Percentiles rank a stretch among this genome's conserved stretches.
phyloP scores from a whole-genome alignment of 352 stramenopile species.

The Globisporangium barbulae region DNA sequence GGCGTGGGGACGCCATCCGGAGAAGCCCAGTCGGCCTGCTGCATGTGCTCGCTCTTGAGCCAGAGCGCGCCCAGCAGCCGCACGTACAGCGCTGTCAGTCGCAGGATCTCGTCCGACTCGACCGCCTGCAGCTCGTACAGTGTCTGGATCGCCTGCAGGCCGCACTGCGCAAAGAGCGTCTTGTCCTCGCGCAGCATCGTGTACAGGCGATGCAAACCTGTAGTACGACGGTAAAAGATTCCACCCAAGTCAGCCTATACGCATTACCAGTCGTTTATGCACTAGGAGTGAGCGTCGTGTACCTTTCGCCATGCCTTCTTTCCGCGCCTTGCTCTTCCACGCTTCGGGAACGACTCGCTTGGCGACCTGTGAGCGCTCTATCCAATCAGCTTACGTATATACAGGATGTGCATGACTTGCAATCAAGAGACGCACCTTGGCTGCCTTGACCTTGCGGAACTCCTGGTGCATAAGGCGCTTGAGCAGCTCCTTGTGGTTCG shows the following conservation, averaged over 20 bases:
- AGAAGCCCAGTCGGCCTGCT: conserved; percentile 34
- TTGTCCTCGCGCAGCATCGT: conserved; percentile 27
- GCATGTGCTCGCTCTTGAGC: conserved; percentile 35
- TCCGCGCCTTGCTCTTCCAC: conserved; percentile 55
- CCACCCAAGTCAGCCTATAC: background rate
- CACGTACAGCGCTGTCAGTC: conserved; percentile 49
- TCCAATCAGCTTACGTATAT: background rate
- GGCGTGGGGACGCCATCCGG: conserved; percentile 35
- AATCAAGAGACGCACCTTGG: conserved; percentile 33
- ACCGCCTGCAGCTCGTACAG: conserved; percentile 64
- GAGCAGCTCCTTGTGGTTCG: conserved; percentile 86
- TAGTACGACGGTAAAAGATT: background rate
- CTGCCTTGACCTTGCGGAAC: conserved; percentile 68
- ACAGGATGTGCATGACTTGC: background rate
- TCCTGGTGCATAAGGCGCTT: conserved; percentile 88
- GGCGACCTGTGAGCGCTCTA: conserved; percentile 26
- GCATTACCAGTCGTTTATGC: background rate
- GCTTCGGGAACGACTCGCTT: conserved; percentile 49
- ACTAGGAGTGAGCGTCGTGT: background rate
- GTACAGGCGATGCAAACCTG: conserved; percentile 39
- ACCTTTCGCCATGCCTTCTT: conserved; percentile 44
- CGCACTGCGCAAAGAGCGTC: conserved; percentile 21
- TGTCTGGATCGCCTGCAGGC: conserved; percentile 56
- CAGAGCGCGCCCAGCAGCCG: conserved; percentile 51
- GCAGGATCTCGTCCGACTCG: conserved; percentile 43